A percentile compares a stretch with the other conserved stretches of the same genome.
Conservation (phyloP, 2,329 filamentous ascomycete species). For the Sporothrix brunneoviolacea region DNA sequence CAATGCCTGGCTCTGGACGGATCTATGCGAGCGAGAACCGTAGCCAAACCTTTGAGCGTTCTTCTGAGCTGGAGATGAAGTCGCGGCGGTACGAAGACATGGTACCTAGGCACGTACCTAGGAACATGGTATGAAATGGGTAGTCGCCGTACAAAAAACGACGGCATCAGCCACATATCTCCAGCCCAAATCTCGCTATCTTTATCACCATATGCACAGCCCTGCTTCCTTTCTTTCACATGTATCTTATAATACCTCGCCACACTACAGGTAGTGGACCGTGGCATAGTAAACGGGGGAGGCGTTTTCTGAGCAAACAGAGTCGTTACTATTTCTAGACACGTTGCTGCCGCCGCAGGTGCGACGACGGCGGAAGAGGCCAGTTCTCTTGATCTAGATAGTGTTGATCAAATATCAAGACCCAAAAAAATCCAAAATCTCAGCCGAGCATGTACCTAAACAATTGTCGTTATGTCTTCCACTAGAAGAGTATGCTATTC, state of each 20-base stretch:
- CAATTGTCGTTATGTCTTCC: too few relatives aligned
- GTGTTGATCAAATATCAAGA: not conserved
- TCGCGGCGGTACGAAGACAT: conserved; percentile 53
- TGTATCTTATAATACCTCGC: not conserved
- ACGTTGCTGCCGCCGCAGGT: not conserved
- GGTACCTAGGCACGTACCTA: conserved; percentile 45
- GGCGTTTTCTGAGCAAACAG: too few relatives aligned
- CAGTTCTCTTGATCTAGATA: not conserved
- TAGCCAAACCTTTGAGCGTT: conserved; percentile 32
- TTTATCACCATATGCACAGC: too few relatives aligned
- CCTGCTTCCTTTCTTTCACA: too few relatives aligned
- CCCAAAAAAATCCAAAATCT: not conserved
- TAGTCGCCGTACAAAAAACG: not conserved
- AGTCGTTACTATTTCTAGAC: too few relatives aligned
- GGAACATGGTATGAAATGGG: conserved; percentile 27
- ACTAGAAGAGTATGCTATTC: too few relatives aligned
- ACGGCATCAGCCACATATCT: too few relatives aligned
- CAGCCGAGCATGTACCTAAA: too few relatives aligned
- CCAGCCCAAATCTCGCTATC: too few relatives aligned
- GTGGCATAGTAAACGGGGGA: conserved; percentile 1
- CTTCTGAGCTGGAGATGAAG: conserved; percentile 42
- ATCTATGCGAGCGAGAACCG: conserved; percentile 31
- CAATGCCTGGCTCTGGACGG: conserved; percentile 41
- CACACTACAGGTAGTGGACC: conserved; percentile 6
- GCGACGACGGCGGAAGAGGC: not conserved